These are phyloP conservation scores for Chaetoceros muelleri DNA, from an alignment of 108 stramenopile species.

Conservation along the genomic window DNA sequence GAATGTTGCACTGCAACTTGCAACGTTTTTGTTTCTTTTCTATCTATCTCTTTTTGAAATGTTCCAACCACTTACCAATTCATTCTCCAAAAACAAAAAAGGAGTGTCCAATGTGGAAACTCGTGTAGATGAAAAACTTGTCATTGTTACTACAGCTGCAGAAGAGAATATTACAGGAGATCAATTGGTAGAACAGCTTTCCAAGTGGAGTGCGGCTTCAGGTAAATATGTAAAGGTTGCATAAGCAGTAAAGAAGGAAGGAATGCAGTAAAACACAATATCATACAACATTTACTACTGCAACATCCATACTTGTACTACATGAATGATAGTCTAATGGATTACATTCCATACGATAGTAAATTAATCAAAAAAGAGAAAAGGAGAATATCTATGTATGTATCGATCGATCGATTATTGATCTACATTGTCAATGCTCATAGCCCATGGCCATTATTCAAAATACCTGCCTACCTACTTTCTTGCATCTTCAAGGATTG, in stretches of 20 bases:
- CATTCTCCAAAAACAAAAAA: not conserved
- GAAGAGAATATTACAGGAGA: not conserved
- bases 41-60: not conserved
- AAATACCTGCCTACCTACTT: no score
- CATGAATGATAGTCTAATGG: no score
- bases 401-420: no score
- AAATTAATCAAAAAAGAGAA: no score
- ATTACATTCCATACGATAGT: no score
- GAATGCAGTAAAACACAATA: not conserved
- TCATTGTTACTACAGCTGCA: not conserved
- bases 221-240: slow-evolving; percentile 1
- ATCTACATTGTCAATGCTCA: no score
- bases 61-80: no score
- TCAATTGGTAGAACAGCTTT: not conserved
- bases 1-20: not conserved
- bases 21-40: not conserved
- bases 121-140: not conserved
- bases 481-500: slow-evolving; percentile 7
- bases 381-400: no score
- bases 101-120: not conserved
- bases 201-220: not conserved
- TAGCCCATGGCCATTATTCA: no score
- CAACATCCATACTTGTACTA: not conserved
- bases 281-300: no score
- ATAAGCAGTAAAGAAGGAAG: not conserved